Base-by-base conservation (phyloP, 2,329 filamentous ascomycete genomes). In the Talaromyces sp. region DNA sequence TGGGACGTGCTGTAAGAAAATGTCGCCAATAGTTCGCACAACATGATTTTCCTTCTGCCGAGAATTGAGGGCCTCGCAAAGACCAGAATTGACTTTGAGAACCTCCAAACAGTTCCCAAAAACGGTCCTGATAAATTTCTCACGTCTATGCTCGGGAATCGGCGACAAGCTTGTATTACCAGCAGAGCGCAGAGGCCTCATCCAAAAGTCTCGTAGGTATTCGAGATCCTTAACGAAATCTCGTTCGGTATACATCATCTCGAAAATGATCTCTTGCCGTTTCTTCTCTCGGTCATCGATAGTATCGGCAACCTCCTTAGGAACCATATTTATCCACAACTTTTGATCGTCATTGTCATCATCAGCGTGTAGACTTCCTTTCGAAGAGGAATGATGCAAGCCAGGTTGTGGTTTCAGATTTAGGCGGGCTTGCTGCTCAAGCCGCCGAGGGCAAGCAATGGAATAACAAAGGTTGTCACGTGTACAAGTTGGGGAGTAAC, bases 141-240 rank as follows among this genome's bases (percentile, higher is more conserved):
- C 94, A 64, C 92, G 87, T 62, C 91, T 87, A 63, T 91, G 87
- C 66, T 95, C 87, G 5, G 95, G 94, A 65, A 99, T 96, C 0
- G 93, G 94, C 4, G 94, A 97, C 16, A 85, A 84, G 65, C 73
- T 81, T 10, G 78, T 75, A 18, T 84, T 83, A 61, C 85, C 84
- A 18, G 89, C 88, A 31, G 89, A 90, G 56, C 92, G 87, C 61
- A 99, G 79, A 9, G 95, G 95, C 68, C 95, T 85, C 79, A 99
- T 96, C 95, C 95, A 99, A 81, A 98, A 99, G 79, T 99, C 95
- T 64, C 95, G 87, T 33, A 99, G 82, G 73, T 99, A 99, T 76
- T 99, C 95, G 69, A 99, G 82, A 76, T 99, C 95, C 80, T 99
- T 99, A 73, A 99, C 95, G 70, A 99, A 99, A 78, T 99, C 95